These are phyloP conservation scores for Aegilops bicornis DNA, from an alignment of 176 grass and related monocot species.

Conservation along the genomic window DNA sequence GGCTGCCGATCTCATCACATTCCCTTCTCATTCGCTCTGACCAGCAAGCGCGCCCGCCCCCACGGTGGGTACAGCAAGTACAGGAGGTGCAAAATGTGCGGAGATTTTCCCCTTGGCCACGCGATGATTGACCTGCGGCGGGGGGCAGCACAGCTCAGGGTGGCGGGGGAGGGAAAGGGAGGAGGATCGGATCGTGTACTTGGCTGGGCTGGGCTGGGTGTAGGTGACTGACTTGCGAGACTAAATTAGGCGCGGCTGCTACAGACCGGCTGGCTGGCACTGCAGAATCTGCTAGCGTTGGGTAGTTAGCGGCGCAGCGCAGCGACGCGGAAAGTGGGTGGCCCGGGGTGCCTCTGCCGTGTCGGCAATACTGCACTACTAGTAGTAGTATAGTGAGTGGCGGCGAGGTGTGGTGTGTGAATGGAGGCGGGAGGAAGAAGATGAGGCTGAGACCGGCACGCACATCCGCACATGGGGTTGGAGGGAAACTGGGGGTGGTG, in stretches of 20 bases:
- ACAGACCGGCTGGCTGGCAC: neutral
- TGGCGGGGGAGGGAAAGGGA: neutral
- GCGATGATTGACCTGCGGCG: conserved; percentile 26
- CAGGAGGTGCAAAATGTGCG: conserved; percentile 23
- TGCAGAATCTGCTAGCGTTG: neutral
- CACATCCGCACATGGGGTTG: neutral
- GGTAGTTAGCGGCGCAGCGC: too few relatives aligned
- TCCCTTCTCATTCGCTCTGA: conserved; percentile 38
- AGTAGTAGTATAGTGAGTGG: neutral
- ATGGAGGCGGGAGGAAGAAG: conserved; percentile 16
- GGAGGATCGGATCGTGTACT: conserved; percentile 48
- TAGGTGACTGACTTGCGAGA: neutral
- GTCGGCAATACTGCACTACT: neutral
- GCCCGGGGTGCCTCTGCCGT: neutral
- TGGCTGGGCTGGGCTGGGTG: neutral
- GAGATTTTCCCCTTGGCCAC: conserved; percentile 19
- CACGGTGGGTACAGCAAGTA: conserved; percentile 16
- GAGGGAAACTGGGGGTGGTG: neutral
- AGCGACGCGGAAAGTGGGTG: conserved; percentile 29
- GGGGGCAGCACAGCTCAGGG: conserved; percentile 30
- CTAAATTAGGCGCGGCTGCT: neutral
- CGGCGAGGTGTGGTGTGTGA: neutral
- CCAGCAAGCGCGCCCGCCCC: neutral
- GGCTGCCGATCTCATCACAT: conserved; percentile 19
- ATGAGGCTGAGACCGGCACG: neutral